A percentile compares a stretch with the other conserved stretches of the same genome.
Evolutionary conservation across 331 rosid species (phyloP).

Genomic region (Telfairia occidentalis): DNA sequence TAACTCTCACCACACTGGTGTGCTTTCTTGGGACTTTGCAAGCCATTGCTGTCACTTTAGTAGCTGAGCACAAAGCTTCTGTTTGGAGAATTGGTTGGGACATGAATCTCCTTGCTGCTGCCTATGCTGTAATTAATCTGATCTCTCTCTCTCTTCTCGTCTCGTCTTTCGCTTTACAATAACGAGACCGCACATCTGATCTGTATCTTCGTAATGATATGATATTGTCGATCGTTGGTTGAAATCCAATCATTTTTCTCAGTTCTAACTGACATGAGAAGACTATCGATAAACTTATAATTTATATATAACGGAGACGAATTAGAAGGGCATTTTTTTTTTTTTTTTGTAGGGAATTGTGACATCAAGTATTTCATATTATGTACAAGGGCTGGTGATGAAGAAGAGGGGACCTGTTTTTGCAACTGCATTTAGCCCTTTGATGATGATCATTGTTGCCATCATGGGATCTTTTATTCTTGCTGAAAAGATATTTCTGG

Average conservation of each 20-base stretch:
- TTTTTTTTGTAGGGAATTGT: conserved; percentile 50
- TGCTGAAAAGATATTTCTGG: conserved; percentile 63
- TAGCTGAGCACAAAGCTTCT: conserved; percentile 48
- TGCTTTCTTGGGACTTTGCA: conserved; percentile 76
- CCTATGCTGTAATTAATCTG: conserved; percentile 91
- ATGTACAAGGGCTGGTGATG: conserved; percentile 80
- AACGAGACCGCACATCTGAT: background rate
- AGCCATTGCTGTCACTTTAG: conserved; percentile 58
- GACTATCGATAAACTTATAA: no score
- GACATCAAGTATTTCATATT: conserved; percentile 65
- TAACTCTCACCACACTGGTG: conserved; percentile 58
- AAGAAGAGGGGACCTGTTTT: conserved; percentile 79
- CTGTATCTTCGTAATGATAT: background rate
- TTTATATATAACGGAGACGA: no score
- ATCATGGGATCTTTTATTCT: conserved; percentile 67
- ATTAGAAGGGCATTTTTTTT: background rate
- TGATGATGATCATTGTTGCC: conserved; percentile 87
- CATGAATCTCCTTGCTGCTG: conserved; percentile 84
- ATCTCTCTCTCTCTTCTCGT: conserved; percentile 6
- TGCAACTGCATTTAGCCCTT: conserved; percentile 90
- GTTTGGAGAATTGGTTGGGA: conserved; percentile 91
- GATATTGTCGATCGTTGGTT: background rate
- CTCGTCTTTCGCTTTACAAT: no score
- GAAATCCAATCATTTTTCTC: background rate
- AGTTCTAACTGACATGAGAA: background rate